Evolutionary conservation across 2,329 filamentous ascomycete species (phyloP), one percentile per base, ranked within the genome.

Genomic region (Colletotrichum incanum): DNA sequence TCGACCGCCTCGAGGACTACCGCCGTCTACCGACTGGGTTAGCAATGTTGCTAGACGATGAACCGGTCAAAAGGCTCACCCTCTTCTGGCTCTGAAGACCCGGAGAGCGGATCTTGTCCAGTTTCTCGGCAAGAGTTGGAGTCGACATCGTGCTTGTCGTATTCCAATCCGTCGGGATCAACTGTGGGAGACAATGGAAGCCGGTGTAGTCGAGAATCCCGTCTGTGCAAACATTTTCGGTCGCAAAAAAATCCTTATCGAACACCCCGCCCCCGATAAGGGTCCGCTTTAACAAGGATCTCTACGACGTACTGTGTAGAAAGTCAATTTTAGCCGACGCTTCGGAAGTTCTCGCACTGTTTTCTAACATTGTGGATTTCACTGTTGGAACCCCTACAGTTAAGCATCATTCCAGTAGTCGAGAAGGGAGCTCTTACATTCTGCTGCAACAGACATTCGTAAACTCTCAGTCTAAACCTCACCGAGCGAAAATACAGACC

Each of bases 91-190:
- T 98, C 84, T 98, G 94, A 79, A 98, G 91, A 84, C 97, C 98
- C 68, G 96, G 96, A 80, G 94, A 96, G 84, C 96, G 94, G 83
- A 98, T 98, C 90, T 97, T 98, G 86, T 96, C 94, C 82, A 99
- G 91, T 87, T 95, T 97, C 87, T 98, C 96, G 82, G 93, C 91
- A 79, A 98, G 79, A 75, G 87, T 85, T 77, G 84, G 80, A 75
- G 84, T 84, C 77, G 84, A 82, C 87, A 89, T 89, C 72, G 79
- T 82, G 71, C 73, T 72, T 66, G 78, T 76, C 67, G 64, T 70
- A 23, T 63, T 69, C 69, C 69, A 72, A 69, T 69, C 68, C 43
- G 68, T 73, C 71, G 72, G 58, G 43, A 49, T 59, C 54, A 67
- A 73, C 71, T 67, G 63, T 74, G 59, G 67, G 54, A 67, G 64